Evolutionary conservation across 2,329 filamentous ascomycete species (phyloP).

Genomic region (Bipolaris oryzae): DNA sequence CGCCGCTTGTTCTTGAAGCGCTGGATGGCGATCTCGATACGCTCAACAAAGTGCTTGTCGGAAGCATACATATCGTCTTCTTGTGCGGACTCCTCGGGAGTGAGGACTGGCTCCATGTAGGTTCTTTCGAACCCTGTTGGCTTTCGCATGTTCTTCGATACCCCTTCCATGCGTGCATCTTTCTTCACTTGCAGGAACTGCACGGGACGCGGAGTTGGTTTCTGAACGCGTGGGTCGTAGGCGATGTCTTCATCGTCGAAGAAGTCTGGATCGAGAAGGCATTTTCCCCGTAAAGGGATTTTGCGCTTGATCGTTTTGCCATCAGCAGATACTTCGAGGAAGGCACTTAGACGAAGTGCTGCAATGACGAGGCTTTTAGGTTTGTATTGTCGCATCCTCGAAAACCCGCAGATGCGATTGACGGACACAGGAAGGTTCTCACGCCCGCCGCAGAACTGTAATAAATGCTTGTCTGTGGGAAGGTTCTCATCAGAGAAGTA

Average conservation of each 20-base stretch:
- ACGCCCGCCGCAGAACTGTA: constrained; percentile 49
- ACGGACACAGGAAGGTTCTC: constrained; percentile 53
- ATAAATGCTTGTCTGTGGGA: constrained; percentile 50
- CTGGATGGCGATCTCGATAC: constrained; percentile 84
- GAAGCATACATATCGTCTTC: constrained; percentile 72
- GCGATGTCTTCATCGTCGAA: constrained; percentile 34
- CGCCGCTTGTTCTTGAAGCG: constrained; percentile 80
- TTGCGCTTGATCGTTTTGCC: constrained; percentile 53
- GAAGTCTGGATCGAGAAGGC: constrained; percentile 37
- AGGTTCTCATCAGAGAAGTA: constrained; percentile 59
- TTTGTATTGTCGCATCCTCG: constrained; percentile 55
- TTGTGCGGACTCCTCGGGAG: constrained; percentile 68
- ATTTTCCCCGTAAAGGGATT: constrained; percentile 45
- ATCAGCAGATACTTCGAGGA: constrained; percentile 51
- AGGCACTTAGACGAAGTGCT: constrained; percentile 50
- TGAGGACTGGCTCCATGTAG: constrained; percentile 80
- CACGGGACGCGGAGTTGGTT: constrained; percentile 32
- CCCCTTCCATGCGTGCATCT: constrained; percentile 35
- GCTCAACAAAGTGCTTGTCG: constrained; percentile 60
- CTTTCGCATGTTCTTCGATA: constrained; percentile 52
- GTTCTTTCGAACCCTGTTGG: constrained; percentile 66
- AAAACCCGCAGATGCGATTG: constrained; percentile 52
- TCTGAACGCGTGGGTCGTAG: constrained; percentile 36
- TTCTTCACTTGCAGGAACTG: constrained; percentile 37
- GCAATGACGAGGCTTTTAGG: constrained; percentile 47